These are phyloP conservation scores for Globisporangium sylvaticum DNA, from an alignment of 352 stramenopile genomes.

Conservation along the genomic window DNA sequence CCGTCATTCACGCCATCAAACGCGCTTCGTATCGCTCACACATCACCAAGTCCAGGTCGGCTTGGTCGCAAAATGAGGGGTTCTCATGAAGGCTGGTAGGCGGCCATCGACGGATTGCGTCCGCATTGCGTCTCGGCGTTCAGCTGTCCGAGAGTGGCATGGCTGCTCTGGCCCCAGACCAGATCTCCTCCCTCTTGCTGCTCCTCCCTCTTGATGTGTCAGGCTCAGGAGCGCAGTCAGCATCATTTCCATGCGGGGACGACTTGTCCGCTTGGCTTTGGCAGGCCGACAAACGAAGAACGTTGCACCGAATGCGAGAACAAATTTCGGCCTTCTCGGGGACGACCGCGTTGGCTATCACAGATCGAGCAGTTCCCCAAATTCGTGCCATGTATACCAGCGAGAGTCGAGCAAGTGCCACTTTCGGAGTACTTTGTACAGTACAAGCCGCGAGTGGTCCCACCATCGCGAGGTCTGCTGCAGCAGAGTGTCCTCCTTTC, in stretches of 20 bases:
- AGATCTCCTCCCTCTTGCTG: not conserved
- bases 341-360: not conserved
- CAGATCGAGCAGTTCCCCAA: not conserved
- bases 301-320: not conserved
- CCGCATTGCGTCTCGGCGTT: not conserved
- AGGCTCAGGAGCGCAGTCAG: too few relatives aligned
- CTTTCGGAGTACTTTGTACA: not conserved
- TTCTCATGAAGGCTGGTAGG: not conserved
- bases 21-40: not conserved
- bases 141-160: not conserved
- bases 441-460: not conserved
- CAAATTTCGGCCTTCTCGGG: not conserved
- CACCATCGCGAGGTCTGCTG: not conserved
- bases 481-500: not conserved
- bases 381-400: not conserved
- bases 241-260: too few relatives aligned
- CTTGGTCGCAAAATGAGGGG: not conserved
- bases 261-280: not conserved
- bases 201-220: not conserved
- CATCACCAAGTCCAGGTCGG: not conserved
- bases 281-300: not conserved
- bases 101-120: not conserved
- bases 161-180: not conserved
- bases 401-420: not conserved
- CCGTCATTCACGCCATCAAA: not conserved